phyloP scores from a whole-genome alignment of 495 filamentous ascomycete species.

The Aspergillus heteromorphus region DNA sequence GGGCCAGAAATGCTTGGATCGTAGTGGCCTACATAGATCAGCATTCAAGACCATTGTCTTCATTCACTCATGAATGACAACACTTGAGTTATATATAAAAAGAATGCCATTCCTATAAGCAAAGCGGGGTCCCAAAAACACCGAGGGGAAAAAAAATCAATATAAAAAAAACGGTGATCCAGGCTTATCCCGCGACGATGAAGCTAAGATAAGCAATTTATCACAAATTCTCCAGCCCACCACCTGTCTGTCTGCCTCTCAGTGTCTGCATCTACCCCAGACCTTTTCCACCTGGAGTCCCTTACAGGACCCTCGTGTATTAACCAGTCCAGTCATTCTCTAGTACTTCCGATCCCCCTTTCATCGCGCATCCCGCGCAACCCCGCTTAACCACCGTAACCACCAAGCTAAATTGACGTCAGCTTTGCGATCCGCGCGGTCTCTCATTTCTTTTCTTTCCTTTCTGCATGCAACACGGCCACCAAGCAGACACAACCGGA shows the following conservation, averaged over 20 bases:
- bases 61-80: no score
- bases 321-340: neutral
- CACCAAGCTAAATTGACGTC: neutral
- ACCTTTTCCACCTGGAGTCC: neutral
- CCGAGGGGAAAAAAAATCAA: neutral
- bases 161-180: no score
- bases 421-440: neutral
- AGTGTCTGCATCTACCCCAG: no score
- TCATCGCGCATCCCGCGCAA: neutral
- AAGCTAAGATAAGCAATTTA: constrained; percentile 4
- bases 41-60: no score
- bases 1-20: no score
- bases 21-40: no score
- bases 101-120: no score
- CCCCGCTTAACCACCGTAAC: neutral
- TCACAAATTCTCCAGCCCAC: neutral
- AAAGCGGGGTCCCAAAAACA: neutral
- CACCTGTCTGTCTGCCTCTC: neutral
- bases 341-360: neutral
- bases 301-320: neutral
- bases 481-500: no score
- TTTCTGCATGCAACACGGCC: neutral
- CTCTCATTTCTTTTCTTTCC: no score
- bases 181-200: neutral
- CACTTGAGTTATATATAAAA: no score